phyloP scores from a whole-genome alignment of 352 stramenopile genomes.

The Globisporangium nunn region DNA sequence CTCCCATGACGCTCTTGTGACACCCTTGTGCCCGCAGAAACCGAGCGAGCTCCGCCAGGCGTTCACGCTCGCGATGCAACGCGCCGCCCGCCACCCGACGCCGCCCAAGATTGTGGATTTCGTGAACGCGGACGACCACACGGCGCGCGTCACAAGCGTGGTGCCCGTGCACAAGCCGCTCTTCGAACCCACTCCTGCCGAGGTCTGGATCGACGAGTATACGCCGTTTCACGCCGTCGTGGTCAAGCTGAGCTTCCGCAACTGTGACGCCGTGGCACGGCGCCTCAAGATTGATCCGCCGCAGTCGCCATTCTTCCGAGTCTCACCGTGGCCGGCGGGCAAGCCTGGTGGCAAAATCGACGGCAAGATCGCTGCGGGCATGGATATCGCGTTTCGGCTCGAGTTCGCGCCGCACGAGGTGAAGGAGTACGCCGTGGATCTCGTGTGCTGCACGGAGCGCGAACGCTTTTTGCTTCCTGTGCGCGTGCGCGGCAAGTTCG shows the following conservation, averaged over 20 bases:
- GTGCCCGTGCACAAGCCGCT: constrained; percentile 84
- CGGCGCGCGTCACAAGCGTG: constrained; percentile 36
- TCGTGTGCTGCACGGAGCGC: constrained; percentile 92
- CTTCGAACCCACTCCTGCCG: constrained; percentile 76
- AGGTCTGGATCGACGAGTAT: constrained; percentile 92
- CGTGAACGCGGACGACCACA: constrained; percentile 73
- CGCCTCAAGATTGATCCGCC: constrained; percentile 85
- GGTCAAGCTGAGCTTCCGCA: constrained; percentile 87
- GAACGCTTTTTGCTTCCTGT: constrained; percentile 93
- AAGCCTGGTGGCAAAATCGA: constrained; percentile 28
- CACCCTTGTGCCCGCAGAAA: constrained; percentile 23
- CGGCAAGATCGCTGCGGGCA: constrained; percentile 88
- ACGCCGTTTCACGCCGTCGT: constrained; percentile 78
- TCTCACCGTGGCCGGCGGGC: constrained; percentile 23
- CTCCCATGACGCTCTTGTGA: neutral
- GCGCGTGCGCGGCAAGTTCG: constrained; percentile 69
- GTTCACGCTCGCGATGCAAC: constrained; percentile 49
- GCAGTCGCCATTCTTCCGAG: constrained; percentile 85
- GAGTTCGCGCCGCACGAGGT: constrained; percentile 90
- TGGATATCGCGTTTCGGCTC: constrained; percentile 89
- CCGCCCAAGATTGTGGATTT: constrained; percentile 49
- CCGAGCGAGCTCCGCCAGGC: constrained; percentile 60
- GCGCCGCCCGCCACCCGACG: constrained; percentile 26
- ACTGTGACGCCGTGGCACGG: constrained; percentile 87
- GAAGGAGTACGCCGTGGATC: constrained; percentile 81